Percentiles rank a stretch among this genome's conserved stretches.
Conservation (phyloP, 2,329 filamentous ascomycete species). For the Colletotrichum destructivum region DNA sequence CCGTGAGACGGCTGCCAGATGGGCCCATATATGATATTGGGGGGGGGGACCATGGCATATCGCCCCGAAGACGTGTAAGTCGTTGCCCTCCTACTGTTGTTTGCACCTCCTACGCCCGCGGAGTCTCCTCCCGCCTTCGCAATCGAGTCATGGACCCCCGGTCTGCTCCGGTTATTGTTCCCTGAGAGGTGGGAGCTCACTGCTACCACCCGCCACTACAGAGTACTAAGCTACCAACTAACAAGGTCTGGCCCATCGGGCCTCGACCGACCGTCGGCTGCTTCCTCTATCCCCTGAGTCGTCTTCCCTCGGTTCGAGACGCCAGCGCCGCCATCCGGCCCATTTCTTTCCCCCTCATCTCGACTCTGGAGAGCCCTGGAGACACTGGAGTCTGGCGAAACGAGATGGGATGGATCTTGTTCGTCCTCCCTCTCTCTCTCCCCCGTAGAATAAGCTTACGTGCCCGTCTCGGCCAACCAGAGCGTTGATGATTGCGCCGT, state of each 20-base stretch:
- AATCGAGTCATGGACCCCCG: constrained; percentile 36
- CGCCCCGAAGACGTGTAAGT: background rate
- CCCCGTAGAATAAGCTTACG: constrained; percentile 34
- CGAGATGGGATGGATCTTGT: constrained; percentile 23
- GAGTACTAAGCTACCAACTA: background rate
- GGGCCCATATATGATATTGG: background rate
- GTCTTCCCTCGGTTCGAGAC: background rate
- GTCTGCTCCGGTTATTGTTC: background rate
- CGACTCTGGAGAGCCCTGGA: too few relatives aligned
- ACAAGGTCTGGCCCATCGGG: constrained; percentile 31
- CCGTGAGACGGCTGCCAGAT: constrained; percentile 16
- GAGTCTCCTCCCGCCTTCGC: background rate
- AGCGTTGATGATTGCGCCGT: constrained; percentile 16
- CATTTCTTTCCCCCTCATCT: constrained; percentile 17
- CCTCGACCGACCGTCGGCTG: constrained; percentile 31
- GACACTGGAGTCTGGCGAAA: background rate
- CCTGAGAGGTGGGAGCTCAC: background rate
- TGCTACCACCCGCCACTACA: background rate
- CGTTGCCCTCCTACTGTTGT: background rate
- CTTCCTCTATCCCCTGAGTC: too few relatives aligned
- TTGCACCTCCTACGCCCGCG: constrained; percentile 20
- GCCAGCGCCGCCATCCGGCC: background rate
- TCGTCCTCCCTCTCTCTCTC: background rate
- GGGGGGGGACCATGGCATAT: too few relatives aligned
- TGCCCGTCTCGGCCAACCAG: constrained; percentile 29